A percentile compares a stretch with the other conserved stretches of the same genome.
Conservation (phyloP, 345 rosid species). For the Salix purpurea region DNA sequence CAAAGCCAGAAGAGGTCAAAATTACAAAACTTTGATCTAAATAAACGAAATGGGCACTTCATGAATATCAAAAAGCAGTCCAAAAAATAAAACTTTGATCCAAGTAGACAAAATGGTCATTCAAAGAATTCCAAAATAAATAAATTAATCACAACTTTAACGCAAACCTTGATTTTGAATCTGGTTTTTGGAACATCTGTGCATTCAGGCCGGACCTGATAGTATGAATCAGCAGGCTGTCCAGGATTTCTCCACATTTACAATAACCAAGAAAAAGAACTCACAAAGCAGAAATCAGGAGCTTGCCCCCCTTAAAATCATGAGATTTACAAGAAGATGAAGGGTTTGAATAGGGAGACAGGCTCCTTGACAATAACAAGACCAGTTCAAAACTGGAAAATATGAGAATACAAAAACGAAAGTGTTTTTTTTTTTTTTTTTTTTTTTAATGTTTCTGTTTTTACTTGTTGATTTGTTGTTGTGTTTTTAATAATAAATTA, state of each 20-base stretch:
- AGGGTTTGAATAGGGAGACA: background rate
- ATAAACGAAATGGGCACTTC: background rate
- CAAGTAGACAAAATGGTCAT: no score
- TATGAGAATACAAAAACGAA: background rate
- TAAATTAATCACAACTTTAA: background rate
- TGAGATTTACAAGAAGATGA: background rate
- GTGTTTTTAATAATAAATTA: background rate
- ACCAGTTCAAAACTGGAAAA: slow-evolving; percentile 13
- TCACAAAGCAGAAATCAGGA: slow-evolving; percentile 12
- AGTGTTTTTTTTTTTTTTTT: background rate
- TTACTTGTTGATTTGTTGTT: background rate
- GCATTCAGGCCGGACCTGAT: slow-evolving; percentile 89
- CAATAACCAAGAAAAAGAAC: slow-evolving; percentile 4
- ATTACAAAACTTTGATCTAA: background rate
- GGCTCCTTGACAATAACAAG: slow-evolving; percentile 1
- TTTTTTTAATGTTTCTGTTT: background rate
- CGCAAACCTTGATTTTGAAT: slow-evolving; percentile 87
- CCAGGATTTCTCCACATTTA: slow-evolving; percentile 71
- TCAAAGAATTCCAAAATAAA: background rate
- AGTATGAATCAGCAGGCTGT: slow-evolving; percentile 82
- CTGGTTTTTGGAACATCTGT: slow-evolving; percentile 80
- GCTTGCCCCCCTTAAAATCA: slow-evolving; percentile 9
- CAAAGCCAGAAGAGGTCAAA: background rate
- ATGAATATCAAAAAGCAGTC: background rate
- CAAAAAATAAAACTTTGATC: background rate